Evolutionary conservation across 2,329 filamentous ascomycete species (phyloP), one percentile per base, ranked within the genome.

Genomic region (Penicillium freii): DNA sequence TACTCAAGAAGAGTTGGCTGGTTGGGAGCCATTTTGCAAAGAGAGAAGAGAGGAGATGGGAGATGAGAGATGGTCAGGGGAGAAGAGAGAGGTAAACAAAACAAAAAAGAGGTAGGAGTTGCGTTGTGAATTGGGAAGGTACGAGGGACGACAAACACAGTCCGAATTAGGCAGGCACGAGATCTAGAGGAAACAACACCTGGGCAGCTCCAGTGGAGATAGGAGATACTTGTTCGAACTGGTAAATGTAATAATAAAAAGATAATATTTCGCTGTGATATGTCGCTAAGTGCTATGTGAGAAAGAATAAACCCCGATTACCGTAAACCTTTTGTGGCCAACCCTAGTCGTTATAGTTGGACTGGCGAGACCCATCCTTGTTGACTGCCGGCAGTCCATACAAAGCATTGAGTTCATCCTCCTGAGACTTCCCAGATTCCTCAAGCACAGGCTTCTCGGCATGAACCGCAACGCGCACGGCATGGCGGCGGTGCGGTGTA

Each of bases 301-400:
- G 43, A 59, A 51, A 51, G 23, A 43, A 43, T 34, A 27, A 31
- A 54, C 31, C 2, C n/a, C 38, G 2, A 21, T 33, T 19, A 23
- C 23, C 52, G 51, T 15, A 19, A 40, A 36, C 29, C 5, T 11
- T 29, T 13, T 5, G 11, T 11, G 0, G 29, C 19, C 17, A 15
- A 5, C 27, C 27, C 63, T 63, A 81, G 61, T 85, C 83, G 59
- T 85, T 85, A 62, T 84, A 85, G 64, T 85, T 85, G 7, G 80
- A 80, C 60, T 80, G 74, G 3, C 80, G 77, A 21, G 81, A 77
- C 0, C 82, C 83, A 62, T 85, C 80, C 70, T 85, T 85, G 63
- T 82, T 82, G 8, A 82, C 78, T 60, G 72, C 74, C 3, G 79
- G 79, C 25, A 84, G 66, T 1, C 79, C 78, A 68, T 80, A 80